Evolutionary conservation across 495 filamentous ascomycete species (phyloP).

Genomic region (Penicillium bialowiezense): DNA sequence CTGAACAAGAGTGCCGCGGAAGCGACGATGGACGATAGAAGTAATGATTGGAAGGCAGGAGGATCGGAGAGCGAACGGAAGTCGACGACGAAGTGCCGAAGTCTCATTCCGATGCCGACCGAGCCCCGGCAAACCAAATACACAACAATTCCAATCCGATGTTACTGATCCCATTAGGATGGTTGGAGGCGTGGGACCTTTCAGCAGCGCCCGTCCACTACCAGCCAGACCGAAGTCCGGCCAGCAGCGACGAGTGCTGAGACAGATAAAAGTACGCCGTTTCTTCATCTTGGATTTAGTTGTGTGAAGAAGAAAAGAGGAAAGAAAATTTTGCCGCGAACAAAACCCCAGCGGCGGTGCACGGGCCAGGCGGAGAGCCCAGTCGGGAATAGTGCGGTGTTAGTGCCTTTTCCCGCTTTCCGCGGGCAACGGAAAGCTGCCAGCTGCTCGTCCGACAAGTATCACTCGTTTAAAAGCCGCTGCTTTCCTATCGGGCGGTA

Average conservation of each 20-base stretch:
- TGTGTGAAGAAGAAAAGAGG: slow-evolving; percentile 45
- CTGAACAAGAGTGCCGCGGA: neutral
- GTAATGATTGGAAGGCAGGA: neutral
- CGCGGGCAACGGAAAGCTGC: slow-evolving; percentile 40
- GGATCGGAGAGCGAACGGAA: neutral
- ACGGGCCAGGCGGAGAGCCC: slow-evolving; percentile 32
- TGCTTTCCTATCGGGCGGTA: slow-evolving; percentile 24
- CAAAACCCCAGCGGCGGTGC: slow-evolving; percentile 16
- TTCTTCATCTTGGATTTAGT: slow-evolving; percentile 58
- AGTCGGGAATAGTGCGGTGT: slow-evolving; percentile 22
- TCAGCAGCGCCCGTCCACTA: slow-evolving; percentile 49
- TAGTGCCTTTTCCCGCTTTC: slow-evolving; percentile 41
- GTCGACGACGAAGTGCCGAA: neutral
- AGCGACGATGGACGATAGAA: neutral
- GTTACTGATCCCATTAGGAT: slow-evolving; percentile 44
- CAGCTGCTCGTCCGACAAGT: slow-evolving; percentile 20
- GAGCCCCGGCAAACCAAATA: slow-evolving; percentile 6
- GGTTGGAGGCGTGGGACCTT: slow-evolving; percentile 48
- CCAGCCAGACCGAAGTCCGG: slow-evolving; percentile 23
- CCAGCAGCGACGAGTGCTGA: slow-evolving; percentile 44
- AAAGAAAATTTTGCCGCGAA: slow-evolving; percentile 18
- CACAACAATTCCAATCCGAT: slow-evolving; percentile 51
- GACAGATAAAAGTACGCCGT: slow-evolving; percentile 36
- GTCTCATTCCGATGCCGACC: neutral
- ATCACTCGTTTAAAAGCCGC: slow-evolving; percentile 19